These are phyloP conservation scores for Lotmaria passim DNA, from an alignment of 208 protist genomes.

Conservation along the genomic window DNA sequence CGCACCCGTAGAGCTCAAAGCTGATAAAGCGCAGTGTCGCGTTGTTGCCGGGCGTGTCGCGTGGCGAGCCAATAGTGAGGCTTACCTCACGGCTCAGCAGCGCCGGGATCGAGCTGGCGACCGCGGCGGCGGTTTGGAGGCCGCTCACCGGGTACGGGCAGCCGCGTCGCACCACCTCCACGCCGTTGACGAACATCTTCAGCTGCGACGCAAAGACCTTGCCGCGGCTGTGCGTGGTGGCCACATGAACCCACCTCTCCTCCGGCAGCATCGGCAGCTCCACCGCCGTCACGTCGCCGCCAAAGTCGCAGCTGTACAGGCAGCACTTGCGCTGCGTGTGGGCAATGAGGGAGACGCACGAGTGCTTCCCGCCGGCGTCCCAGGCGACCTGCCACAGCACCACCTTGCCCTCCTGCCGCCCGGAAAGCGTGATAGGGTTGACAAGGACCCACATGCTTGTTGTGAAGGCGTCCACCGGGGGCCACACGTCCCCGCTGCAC, in stretches of 20 bases:
- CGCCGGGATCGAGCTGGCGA: conserved; percentile 28
- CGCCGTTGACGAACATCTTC: conserved; percentile 52
- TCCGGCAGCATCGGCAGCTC: conserved; percentile 59
- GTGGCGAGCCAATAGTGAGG: conserved; percentile 47
- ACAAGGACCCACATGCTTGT: conserved; percentile 53
- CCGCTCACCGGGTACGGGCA: conserved; percentile 42
- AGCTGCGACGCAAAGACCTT: conserved; percentile 48
- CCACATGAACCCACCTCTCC: conserved; percentile 55
- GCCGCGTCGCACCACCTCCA: conserved; percentile 28
- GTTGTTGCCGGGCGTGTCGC: conserved; percentile 24
- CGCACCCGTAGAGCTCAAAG: conserved; percentile 56
- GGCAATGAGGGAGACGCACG: conserved; percentile 33
- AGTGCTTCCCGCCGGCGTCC: conserved; percentile 30
- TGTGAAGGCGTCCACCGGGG: conserved; percentile 60
- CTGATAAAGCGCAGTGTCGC: conserved; percentile 42
- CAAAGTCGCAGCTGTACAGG: conserved; percentile 39
- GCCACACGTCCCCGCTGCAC: conserved; percentile 50
- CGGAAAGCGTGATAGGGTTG: conserved; percentile 21
- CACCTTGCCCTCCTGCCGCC: conserved; percentile 25
- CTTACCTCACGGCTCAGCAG: conserved; percentile 30
- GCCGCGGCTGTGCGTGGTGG: conserved; percentile 38
- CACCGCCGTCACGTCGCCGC: conserved; percentile 30
- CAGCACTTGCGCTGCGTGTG: conserved; percentile 34
- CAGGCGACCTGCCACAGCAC: conserved; percentile 54
- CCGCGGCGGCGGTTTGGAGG: conserved; percentile 30